Evolutionary conservation across 805 yeast genomes (phyloP).

Genomic region (Candida adriatica): DNA sequence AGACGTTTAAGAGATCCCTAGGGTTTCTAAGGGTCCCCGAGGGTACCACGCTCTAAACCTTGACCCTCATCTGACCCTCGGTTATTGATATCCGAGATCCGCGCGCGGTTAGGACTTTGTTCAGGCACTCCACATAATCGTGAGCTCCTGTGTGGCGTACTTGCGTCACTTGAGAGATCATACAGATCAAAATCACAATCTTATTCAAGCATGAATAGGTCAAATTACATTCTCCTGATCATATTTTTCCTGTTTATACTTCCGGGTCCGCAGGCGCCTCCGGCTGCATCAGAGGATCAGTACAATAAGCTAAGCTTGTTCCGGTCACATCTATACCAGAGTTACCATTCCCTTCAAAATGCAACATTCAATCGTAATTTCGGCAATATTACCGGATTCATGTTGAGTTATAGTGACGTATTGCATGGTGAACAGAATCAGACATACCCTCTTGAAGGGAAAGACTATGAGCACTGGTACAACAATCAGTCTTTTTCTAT

Average conservation of each 20-base stretch:
- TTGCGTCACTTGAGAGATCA: too few species aligned
- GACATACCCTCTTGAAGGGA: conserved; percentile 52
- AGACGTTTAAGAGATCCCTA: too few species aligned
- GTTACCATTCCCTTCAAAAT: conserved; percentile 29
- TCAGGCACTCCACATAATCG: too few species aligned
- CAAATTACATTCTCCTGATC: conserved; percentile 19
- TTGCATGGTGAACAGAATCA: conserved; percentile 36
- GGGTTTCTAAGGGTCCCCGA: too few species aligned
- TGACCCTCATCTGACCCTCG: too few species aligned
- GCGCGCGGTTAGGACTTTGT: too few species aligned
- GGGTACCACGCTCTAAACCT: too few species aligned
- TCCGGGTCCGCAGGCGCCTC: conserved; percentile 32
- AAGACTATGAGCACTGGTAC: conserved; percentile 35
- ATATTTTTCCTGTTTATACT: conserved; percentile 30
- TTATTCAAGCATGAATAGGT: conserved; percentile 17
- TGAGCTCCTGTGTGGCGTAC: too few species aligned
- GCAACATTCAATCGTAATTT: conserved; percentile 46
- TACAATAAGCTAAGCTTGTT: conserved; percentile 32
- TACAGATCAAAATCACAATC: too few species aligned
- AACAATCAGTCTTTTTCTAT: conserved; percentile 49
- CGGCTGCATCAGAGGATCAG: conserved; percentile 26
- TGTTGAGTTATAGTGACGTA: conserved; percentile 56
- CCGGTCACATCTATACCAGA: conserved; percentile 29
- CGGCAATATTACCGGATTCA: conserved; percentile 70
- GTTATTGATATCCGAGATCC: too few species aligned